Evolutionary conservation across 306 rosid species (phyloP), one percentile per base, ranked within the genome.

Genomic region (Dryas alaskensis): DNA sequence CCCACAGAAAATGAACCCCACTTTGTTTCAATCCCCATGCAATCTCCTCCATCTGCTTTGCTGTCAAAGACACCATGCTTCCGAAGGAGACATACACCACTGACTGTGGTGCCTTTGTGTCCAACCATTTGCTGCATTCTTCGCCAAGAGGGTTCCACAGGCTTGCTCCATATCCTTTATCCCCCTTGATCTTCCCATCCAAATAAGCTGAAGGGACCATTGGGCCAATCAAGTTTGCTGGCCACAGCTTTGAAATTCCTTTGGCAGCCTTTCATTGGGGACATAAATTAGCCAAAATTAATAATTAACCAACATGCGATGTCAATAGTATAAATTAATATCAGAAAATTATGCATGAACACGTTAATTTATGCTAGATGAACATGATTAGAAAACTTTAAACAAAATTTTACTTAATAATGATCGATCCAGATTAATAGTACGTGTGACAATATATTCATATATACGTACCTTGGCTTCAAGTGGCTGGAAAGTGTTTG

Each of bases 181-280:
- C 87, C 2, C 75, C 83, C 39, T 48, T 50, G 5, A 73, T 68
- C 64, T 60, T 75, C 17, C 79, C 81, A 65, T 79, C 85, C 53
- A 86, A 73, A 74, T 78, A 86, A 39, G 86, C 81, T 25, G 89
- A 86, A 45, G 89, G 87, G 8, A 86, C 44, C 87, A 75, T 82
- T 17, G 89, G 89, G 14, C 85, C 89, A 0, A 80, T 76, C 16
- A 72, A 45, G 63, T 71, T 50, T 60, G 75, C 71, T 2, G 82
- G 87, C 85, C 81, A 75, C 11, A 63, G 78, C 48, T 79, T 75
- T 60, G 73, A 31, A 67, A 67, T 14, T 50, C 67, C 75, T 43
- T 58, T 64, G 6, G 67, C 57, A 40, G 19, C 76, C 80, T 74
- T 45, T 6, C 40, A 50, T 25, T 2, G 6, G 0, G 3, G n/a